Evolutionary conservation across 192 early-diverging fungal genomes (phyloP).

Genomic region (Diversispora epigaea): DNA sequence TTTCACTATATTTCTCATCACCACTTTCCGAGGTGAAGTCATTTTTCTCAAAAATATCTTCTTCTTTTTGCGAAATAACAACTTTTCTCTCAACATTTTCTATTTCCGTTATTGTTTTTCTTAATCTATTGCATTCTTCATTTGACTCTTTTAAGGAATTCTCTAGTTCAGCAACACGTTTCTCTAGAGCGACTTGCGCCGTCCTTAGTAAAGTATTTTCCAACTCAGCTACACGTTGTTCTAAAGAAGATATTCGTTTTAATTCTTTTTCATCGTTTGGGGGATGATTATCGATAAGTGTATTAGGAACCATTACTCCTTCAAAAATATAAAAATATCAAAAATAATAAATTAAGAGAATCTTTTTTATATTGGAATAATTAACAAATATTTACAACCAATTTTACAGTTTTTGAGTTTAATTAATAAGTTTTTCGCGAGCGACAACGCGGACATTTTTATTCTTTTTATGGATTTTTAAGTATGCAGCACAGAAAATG

Average conservation of each 20-base stretch:
- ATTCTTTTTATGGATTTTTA: neutral
- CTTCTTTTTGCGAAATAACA: neutral
- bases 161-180: constrained; percentile 21
- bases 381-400: neutral
- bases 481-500: neutral
- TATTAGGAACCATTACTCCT: constrained; percentile 14
- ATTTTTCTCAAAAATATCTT: neutral
- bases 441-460: neutral
- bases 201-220: constrained; percentile 25
- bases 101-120: neutral
- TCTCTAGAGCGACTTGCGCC: constrained; percentile 4
- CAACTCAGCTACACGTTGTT: constrained; percentile 13
- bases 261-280: constrained; percentile 18
- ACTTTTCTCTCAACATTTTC: neutral
- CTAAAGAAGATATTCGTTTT: constrained; percentile 24
- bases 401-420: neutral
- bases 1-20: neutral
- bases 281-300: neutral
- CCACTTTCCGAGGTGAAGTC: neutral
- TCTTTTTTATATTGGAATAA: neutral
- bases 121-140: constrained; percentile 17
- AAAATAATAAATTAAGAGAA: neutral
- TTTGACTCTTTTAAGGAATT: constrained; percentile 19
- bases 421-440: neutral
- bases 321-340: neutral